phyloP scores from a whole-genome alignment of 495 filamentous ascomycete genomes.

The Gamarada debralockiae region DNA sequence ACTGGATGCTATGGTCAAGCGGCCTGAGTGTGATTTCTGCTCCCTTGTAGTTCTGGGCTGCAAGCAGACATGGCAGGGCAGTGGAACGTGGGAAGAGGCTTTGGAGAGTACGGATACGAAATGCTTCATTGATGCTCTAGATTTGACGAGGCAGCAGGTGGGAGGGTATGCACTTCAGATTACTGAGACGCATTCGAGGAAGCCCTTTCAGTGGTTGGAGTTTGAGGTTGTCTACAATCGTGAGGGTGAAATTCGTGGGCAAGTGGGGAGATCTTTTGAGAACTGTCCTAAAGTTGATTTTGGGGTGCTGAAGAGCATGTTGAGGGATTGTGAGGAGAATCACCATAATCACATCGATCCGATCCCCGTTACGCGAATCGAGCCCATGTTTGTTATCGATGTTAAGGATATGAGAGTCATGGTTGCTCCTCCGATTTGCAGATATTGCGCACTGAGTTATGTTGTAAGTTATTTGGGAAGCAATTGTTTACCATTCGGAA shows the following conservation, averaged over 20 bases:
- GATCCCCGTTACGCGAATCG: slow-evolving; percentile 65
- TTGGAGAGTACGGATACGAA: background rate
- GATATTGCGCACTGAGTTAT: slow-evolving; percentile 10
- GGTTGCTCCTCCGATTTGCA: background rate
- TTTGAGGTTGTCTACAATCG: slow-evolving; percentile 2
- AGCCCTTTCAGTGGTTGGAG: slow-evolving; percentile 1
- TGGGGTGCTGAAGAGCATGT: background rate
- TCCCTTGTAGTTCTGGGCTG: background rate
- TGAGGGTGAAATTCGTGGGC: background rate
- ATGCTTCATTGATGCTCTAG: background rate
- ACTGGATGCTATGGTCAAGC: slow-evolving; percentile 1
- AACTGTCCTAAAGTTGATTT: no score
- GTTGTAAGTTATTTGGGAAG: no score
- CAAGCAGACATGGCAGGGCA: background rate
- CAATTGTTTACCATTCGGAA: no score
- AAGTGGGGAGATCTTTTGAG: background rate
- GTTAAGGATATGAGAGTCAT: slow-evolving; percentile 31
- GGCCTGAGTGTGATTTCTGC: slow-evolving; percentile 1
- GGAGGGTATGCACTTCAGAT: slow-evolving; percentile 3
- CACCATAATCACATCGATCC: background rate
- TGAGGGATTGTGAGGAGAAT: background rate
- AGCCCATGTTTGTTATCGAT: slow-evolving; percentile 88
- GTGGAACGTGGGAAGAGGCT: no score
- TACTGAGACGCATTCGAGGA: background rate
- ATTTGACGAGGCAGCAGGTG: background rate